A percentile compares a stretch with the other conserved stretches of the same genome.
phyloP scores from a whole-genome alignment of 352 stramenopile genomes.

The Phytophthora tentaculata region DNA sequence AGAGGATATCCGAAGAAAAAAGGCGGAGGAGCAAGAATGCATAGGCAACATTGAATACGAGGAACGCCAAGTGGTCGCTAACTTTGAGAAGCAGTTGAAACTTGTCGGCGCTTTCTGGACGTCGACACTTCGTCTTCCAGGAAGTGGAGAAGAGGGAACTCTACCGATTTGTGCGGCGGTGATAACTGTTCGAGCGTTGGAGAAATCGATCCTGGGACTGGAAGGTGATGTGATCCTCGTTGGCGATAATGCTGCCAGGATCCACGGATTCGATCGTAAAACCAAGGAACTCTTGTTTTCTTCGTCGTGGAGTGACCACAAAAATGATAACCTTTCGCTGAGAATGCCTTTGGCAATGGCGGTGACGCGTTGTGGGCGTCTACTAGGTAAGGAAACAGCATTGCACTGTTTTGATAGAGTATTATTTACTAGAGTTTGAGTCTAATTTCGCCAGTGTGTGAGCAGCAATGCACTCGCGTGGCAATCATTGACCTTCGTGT shows the following conservation, averaged over 20 bases:
- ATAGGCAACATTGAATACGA: constrained; percentile 51
- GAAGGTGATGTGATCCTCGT: constrained; percentile 49
- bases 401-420: constrained; percentile 2
- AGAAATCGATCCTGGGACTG: constrained; percentile 36
- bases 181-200: constrained; percentile 27
- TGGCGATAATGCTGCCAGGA: constrained; percentile 29
- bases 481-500: constrained; percentile 38
- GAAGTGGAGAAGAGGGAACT: neutral
- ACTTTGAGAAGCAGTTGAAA: constrained; percentile 53
- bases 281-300: constrained; percentile 33
- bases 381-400: constrained; percentile 28
- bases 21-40: constrained; percentile 41
- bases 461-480: constrained; percentile 36
- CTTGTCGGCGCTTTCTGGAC: constrained; percentile 61
- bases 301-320: constrained; percentile 15
- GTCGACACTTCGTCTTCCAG: constrained; percentile 37
- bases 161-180: constrained; percentile 37
- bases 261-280: constrained; percentile 44
- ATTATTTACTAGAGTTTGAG: neutral
- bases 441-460: constrained; percentile 43
- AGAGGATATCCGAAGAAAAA: constrained; percentile 31
- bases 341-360: constrained; percentile 29
- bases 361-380: constrained; percentile 27
- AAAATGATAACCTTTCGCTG: constrained; percentile 8
- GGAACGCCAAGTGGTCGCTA: constrained; percentile 37